These are phyloP conservation scores for Trichoderma virens DNA, from an alignment of 495 filamentous ascomycete genomes.

Conservation along the genomic window DNA sequence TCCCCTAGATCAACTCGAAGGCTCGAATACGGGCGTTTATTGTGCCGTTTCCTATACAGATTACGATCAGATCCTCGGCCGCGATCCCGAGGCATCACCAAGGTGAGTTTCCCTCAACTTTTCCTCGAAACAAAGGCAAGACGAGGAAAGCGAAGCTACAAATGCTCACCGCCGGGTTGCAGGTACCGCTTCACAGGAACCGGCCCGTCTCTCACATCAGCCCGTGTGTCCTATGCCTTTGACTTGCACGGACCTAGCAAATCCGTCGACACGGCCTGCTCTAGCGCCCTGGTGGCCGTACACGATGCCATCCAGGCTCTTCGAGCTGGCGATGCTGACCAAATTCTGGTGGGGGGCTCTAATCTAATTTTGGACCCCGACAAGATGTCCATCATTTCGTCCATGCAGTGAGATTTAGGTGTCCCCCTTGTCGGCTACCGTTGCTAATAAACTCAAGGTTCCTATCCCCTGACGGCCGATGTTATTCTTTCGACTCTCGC, in stretches of 20 bases:
- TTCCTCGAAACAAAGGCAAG: not conserved
- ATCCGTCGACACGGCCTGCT: slow-evolving; percentile 81
- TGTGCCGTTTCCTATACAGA: slow-evolving; percentile 2
- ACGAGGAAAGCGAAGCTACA: not conserved
- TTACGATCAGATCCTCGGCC: not conserved
- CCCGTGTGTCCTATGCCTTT: slow-evolving; percentile 41
- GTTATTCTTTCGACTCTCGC: slow-evolving; percentile 44
- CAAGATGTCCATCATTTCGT: slow-evolving; percentile 31
- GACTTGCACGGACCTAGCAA: slow-evolving; percentile 47
- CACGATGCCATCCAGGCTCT: slow-evolving; percentile 64
- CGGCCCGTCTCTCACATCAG: slow-evolving; percentile 26
- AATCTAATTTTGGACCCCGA: slow-evolving; percentile 36
- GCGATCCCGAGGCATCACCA: not conserved
- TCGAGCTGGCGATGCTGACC: slow-evolving; percentile 37
- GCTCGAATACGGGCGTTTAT: slow-evolving; percentile 34
- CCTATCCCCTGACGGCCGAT: slow-evolving; percentile 30
- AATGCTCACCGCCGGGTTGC: slow-evolving; percentile 11
- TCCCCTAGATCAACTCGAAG: slow-evolving; percentile 26
- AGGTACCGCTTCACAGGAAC: slow-evolving; percentile 19
- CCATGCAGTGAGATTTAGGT: slow-evolving; percentile 10
- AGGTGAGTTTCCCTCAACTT: not conserved
- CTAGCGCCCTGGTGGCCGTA: slow-evolving; percentile 49
- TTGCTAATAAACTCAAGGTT: slow-evolving; percentile 13
- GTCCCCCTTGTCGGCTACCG: not conserved
- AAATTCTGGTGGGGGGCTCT: slow-evolving; percentile 39